phyloP scores from a whole-genome alignment of 106 monocot genomes.

The Apostasia shenzhenica region DNA sequence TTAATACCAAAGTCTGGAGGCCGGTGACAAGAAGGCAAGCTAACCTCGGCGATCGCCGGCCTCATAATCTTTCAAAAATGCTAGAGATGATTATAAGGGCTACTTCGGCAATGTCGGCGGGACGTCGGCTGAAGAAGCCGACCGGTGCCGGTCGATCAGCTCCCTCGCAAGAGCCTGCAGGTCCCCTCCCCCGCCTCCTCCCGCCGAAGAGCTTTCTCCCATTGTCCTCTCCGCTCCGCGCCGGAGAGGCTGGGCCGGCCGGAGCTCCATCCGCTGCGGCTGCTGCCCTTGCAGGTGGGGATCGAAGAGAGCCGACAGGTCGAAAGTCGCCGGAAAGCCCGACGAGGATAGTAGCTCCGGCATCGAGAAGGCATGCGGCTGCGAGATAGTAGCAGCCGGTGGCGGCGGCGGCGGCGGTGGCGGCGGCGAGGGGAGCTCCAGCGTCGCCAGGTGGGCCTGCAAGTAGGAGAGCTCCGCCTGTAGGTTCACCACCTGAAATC shows the following conservation, averaged over 20 bases:
- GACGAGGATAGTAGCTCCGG: conserved; percentile 56
- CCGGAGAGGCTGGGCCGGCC: conserved; percentile 15
- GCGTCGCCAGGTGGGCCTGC: conserved; percentile 72
- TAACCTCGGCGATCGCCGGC: not conserved
- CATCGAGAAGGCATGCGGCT: conserved; percentile 42
- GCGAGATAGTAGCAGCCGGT: conserved; percentile 12
- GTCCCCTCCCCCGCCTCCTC: conserved; percentile 20
- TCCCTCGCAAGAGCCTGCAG: conserved; percentile 48
- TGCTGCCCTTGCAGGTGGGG: conserved; percentile 30
- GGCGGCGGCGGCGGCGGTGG: conserved; percentile 40
- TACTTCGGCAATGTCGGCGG: not conserved
- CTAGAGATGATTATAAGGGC: not conserved
- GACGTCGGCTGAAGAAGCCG: not conserved
- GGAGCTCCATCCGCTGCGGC: conserved; percentile 25
- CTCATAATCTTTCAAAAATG: too few relatives aligned
- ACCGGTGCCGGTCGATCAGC: conserved; percentile 32
- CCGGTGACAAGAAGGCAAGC: not conserved
- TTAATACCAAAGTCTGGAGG: not conserved
- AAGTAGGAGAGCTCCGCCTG: conserved; percentile 85
- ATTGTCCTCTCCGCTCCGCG: not conserved
- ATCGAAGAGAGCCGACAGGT: conserved; percentile 76
- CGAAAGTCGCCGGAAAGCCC: conserved; percentile 24
- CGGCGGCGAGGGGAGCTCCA: conserved; percentile 74
- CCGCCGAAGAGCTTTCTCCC: conserved; percentile 5
- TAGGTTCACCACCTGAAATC: conserved; percentile 65